Percentiles rank a stretch among this genome's conserved stretches.
Evolutionary conservation across 169 alveolate species (phyloP).

Genomic region (Plasmodium yoelii): DNA sequence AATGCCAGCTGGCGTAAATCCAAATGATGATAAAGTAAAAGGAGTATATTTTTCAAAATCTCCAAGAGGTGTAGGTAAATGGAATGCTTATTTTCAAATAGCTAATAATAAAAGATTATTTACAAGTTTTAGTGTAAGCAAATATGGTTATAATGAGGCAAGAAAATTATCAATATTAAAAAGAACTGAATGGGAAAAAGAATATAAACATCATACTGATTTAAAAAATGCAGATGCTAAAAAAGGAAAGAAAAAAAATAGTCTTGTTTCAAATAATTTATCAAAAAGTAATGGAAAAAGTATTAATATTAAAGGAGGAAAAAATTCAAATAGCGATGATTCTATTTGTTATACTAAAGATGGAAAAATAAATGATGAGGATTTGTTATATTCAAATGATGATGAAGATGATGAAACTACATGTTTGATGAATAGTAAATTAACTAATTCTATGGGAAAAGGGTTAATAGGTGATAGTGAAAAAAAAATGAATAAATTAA

Average conservation of each 20-base stretch:
- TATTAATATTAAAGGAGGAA: slow-evolving; percentile 6
- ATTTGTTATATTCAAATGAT: slow-evolving; percentile 43
- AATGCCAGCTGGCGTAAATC: slow-evolving; percentile 72
- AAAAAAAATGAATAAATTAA: slow-evolving; percentile 10
- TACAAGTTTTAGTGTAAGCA: slow-evolving; percentile 73
- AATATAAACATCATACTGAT: slow-evolving; percentile 68
- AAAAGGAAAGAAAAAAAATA: slow-evolving; percentile 52
- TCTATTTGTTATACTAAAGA: slow-evolving; percentile 42
- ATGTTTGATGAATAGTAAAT: slow-evolving; percentile 24
- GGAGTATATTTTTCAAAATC: slow-evolving; percentile 70
- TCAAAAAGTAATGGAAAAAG: slow-evolving; percentile 30
- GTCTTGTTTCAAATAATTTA: slow-evolving; percentile 7
- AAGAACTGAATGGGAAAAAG: slow-evolving; percentile 74
- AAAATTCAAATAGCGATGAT: slow-evolving; percentile 49
- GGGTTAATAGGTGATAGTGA: neutral
- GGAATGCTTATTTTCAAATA: slow-evolving; percentile 72
- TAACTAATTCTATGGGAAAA: neutral
- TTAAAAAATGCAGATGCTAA: slow-evolving; percentile 46
- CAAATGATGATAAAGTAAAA: slow-evolving; percentile 68
- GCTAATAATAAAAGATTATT: slow-evolving; percentile 66
- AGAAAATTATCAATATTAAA: slow-evolving; percentile 59
- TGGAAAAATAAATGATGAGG: slow-evolving; percentile 21
- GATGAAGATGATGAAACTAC: slow-evolving; percentile 47
- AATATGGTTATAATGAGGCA: slow-evolving; percentile 67
- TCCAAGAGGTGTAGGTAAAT: slow-evolving; percentile 72